Evolutionary conservation across 805 yeast species (phyloP), one percentile per base, ranked within the genome.

Genomic region (Teunomyces lycoperdinae): DNA sequence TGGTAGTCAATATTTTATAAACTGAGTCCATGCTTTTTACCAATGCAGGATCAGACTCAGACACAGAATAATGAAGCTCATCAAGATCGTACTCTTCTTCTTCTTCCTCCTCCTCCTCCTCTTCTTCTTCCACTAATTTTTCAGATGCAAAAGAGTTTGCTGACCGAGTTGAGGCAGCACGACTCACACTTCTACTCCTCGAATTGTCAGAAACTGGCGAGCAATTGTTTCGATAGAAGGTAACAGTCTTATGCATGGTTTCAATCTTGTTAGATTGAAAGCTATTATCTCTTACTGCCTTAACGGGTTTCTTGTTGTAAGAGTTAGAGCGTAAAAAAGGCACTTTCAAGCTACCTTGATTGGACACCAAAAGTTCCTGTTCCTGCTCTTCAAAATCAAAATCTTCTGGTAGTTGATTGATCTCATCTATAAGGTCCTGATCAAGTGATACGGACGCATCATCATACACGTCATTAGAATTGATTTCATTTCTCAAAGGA

Each of bases 351-450:
- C 17, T 27, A 7, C 6, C 9, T 3, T 34, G 27, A 9, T 30
- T 35, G 14, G 41, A 11, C n/a, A 11, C 28, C n/a, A 33, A 7
- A 8, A 2, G 34, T 32, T 50, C 46, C 47, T 51, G 39, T 9
- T 56, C 52, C 30, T 61, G 55, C 20, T 67, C 69, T 26, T 64
- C 67, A 48, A 70, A 70, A 45, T 72, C 76, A 52, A 55, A 71
- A 52, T 71, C 76, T 49, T 73, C 79, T 1, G 83, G 80, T 4
- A 79, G 66, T 2, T 59, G 66, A 50, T 79, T 79, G 42, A 76
- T 77, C 57, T 79, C 84, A 52, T 78, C 83, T 16, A 79, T 47
- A 11, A 74, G 62, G 16, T 70, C 69, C n/a, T 74, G 77, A 47
- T 73, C 56, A 5, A 49, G 41, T 20, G 27, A 38, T 2, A 26